Base-by-base conservation (phyloP, 208 protist genomes). In the Naegleria lovaniensis region DNA sequence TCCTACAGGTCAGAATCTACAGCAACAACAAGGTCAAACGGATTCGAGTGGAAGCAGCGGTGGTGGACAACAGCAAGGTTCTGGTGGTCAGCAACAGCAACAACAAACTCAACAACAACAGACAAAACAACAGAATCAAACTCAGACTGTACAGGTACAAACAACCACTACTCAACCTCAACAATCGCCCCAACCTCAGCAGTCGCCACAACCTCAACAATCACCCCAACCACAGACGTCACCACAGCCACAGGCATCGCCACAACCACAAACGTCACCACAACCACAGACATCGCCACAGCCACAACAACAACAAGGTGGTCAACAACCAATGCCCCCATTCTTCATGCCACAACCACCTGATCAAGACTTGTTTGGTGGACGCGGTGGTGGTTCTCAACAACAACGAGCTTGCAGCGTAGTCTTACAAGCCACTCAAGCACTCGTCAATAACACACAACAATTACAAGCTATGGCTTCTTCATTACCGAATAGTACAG, bases 1-100 rank as follows among this genome's bases (percentile, higher is more conserved):
- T n/a, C 58, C 58, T 75, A 4, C 13, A 36, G 29, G 67, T 33
- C 67, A 79, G n/a, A n/a, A 79, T 25, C 6, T 36, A 25, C 25
- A 79, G n/a, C 67, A 79, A 79, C 67, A 79, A 79, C n/a, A 79
- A 36, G 67, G 67, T 79, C n/a, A n/a, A n/a, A n/a, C n/a, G n/a
- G n/a, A n/a, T n/a, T n/a, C n/a, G n/a, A n/a, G n/a, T n/a, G n/a
- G n/a, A n/a, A n/a, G n/a, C n/a, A n/a, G n/a, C n/a, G 25, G n/a
- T 36, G 25, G 5, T 36, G 16, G 25, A 13, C 67, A 79, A 79
- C 25, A 33, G 36, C 29, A 79, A 29, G n/a, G 67, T 36, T 2
- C 5, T 36, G 19, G n/a, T 33, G 67, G 25, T 79, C 25, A 79
- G 0, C 67, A 79, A 79, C 6, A 36, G 25, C 55, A 15, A 67